phyloP scores from a whole-genome alignment of 2,329 filamentous ascomycete genomes.

The Nemania serpens region DNA sequence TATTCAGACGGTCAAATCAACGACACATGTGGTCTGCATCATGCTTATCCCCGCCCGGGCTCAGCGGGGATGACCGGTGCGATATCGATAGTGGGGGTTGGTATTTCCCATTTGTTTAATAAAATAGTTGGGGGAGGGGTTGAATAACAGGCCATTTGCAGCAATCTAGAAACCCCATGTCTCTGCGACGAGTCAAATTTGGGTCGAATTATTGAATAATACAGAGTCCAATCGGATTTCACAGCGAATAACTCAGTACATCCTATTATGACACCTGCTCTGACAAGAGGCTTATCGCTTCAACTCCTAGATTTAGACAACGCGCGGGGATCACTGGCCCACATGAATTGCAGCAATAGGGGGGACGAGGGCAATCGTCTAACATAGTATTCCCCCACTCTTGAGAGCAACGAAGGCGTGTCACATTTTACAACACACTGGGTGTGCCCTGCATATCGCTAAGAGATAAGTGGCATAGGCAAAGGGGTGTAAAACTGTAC shows the following conservation, averaged over 20 bases:
- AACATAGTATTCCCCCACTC: background rate
- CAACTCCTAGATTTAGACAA: no score
- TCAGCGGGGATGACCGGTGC: no score
- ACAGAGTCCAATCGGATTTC: no score
- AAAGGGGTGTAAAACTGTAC: background rate
- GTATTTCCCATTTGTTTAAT: background rate
- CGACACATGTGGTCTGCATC: background rate
- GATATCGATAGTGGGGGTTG: constrained; percentile 1
- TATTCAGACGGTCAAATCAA: background rate
- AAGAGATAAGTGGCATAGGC: background rate
- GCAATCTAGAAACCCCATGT: background rate
- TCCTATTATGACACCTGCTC: no score
- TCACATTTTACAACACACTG: background rate
- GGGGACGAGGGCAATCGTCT: background rate
- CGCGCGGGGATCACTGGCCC: no score
- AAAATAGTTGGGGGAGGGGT: no score
- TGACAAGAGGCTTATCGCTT: no score
- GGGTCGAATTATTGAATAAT: background rate
- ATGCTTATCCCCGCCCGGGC: background rate
- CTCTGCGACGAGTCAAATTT: background rate
- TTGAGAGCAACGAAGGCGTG: background rate
- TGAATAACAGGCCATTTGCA: background rate
- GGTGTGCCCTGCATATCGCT: background rate
- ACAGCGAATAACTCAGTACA: no score
- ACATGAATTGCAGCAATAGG: background rate